These are phyloP conservation scores for Plasmodium chabaudi DNA, from an alignment of 169 alveolate genomes.

Conservation along the genomic window DNA sequence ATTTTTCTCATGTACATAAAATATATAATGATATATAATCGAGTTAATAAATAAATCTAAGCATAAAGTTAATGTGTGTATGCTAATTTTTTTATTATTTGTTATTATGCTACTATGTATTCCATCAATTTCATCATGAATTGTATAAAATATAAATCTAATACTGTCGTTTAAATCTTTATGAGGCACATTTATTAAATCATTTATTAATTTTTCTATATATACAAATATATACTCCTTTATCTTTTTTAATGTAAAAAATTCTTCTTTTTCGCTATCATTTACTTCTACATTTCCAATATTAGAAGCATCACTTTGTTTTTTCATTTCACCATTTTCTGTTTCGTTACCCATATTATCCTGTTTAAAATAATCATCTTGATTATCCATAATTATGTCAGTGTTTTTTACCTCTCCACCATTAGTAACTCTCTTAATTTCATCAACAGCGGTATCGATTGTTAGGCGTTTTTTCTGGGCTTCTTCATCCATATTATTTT, in stretches of 20 bases:
- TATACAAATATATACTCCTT: slow-evolving; percentile 60
- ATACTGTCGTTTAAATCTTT: slow-evolving; percentile 62
- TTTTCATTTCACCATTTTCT: background rate
- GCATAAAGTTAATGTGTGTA: slow-evolving; percentile 60
- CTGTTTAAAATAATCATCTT: background rate
- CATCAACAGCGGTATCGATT: background rate
- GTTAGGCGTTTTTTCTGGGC: too few species aligned
- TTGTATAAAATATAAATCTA: slow-evolving; percentile 52
- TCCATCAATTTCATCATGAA: slow-evolving; percentile 75
- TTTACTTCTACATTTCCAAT: background rate
- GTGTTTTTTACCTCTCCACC: background rate
- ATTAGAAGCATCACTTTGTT: background rate
- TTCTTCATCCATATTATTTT: background rate
- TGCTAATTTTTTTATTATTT: slow-evolving; percentile 50
- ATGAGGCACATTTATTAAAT: slow-evolving; percentile 48
- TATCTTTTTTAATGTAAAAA: slow-evolving; percentile 32
- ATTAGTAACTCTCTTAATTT: background rate
- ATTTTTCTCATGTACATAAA: slow-evolving; percentile 61
- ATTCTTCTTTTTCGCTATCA: slow-evolving; percentile 38
- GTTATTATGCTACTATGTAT: slow-evolving; percentile 12
- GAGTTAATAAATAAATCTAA: slow-evolving; percentile 63
- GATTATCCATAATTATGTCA: background rate
- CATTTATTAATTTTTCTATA: slow-evolving; percentile 61
- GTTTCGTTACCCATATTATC: background rate
- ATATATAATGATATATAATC: slow-evolving; percentile 50